These are phyloP conservation scores for Vaccinium darrowii DNA, from an alignment of 148 eudicot species.

Conservation along the genomic window DNA sequence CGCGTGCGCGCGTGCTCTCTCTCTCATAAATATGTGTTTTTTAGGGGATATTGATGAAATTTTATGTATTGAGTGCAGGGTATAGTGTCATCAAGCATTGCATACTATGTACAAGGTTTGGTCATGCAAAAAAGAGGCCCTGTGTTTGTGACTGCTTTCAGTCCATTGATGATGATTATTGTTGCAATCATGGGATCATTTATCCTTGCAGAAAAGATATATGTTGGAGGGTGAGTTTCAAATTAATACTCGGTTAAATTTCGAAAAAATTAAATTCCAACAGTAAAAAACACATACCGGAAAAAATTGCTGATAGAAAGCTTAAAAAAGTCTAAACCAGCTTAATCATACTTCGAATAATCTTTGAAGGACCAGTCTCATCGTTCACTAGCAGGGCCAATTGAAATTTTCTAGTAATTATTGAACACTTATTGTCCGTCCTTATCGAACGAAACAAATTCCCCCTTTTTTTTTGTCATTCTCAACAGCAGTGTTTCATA, in stretches of 20 bases:
- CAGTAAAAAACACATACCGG: no score
- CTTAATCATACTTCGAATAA: no score
- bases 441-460: not conserved
- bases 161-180: conserved; percentile 97
- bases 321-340: no score
- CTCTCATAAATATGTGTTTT: not conserved
- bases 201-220: conserved; percentile 88
- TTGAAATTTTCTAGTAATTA: no score
- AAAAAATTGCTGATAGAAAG: no score
- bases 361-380: no score
- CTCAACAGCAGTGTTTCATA: not conserved
- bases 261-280: no score
- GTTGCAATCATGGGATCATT: conserved; percentile 97
- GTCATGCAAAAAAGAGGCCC: conserved; percentile 97
- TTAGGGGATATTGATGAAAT: not conserved
- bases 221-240: conserved; percentile 61
- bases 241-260: no score
- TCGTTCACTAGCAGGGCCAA: no score
- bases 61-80: conserved; percentile 27
- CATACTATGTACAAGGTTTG: conserved; percentile 94
- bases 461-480: not conserved
- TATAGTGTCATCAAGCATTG: conserved; percentile 62
- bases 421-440: not conserved
- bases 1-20: not conserved
- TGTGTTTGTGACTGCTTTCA: conserved; percentile 88